Conservation (phyloP, 805 yeast genomes). For the Spencermartinsiella europaea region DNA sequence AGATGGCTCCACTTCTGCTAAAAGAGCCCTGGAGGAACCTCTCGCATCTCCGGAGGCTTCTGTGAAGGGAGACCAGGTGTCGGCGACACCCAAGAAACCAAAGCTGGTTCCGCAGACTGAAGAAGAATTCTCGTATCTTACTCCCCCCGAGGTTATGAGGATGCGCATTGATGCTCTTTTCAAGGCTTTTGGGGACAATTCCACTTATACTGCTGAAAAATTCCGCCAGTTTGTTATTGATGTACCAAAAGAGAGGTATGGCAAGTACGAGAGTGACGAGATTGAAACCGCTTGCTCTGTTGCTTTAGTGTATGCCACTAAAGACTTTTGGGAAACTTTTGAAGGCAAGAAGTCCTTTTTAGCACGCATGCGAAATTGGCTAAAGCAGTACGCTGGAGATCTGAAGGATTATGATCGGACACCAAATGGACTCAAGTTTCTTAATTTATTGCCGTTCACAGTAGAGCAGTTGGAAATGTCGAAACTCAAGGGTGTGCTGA, state of each 20-base stretch:
- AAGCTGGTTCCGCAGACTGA: not conserved
- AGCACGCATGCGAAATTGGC: constrained; percentile 18
- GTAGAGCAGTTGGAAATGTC: constrained; percentile 5
- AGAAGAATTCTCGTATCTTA: not conserved
- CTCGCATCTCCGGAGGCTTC: not conserved
- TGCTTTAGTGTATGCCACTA: constrained; percentile 6
- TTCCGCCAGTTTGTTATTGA: not conserved
- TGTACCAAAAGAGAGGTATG: constrained; percentile 5
- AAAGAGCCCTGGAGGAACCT: not conserved
- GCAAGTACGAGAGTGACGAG: constrained; percentile 9
- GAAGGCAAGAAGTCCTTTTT: constrained; percentile 7
- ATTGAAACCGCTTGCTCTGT: constrained; percentile 10
- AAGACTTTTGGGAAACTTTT: constrained; percentile 14
- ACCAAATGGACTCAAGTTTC: not conserved
- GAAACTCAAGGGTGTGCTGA: constrained; percentile 8
- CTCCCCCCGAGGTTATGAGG: not conserved
- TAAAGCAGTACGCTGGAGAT: constrained; percentile 1
- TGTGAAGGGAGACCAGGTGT: not conserved
- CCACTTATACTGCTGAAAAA: not conserved
- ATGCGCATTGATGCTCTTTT: not conserved
- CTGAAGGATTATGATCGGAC: not conserved
- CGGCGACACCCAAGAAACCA: not conserved
- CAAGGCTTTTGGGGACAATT: not conserved
- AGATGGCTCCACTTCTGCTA: not conserved
- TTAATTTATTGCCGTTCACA: constrained; percentile 5